Conservation (phyloP, 2,329 filamentous ascomycete genomes). For the Ilyonectria destructans region DNA sequence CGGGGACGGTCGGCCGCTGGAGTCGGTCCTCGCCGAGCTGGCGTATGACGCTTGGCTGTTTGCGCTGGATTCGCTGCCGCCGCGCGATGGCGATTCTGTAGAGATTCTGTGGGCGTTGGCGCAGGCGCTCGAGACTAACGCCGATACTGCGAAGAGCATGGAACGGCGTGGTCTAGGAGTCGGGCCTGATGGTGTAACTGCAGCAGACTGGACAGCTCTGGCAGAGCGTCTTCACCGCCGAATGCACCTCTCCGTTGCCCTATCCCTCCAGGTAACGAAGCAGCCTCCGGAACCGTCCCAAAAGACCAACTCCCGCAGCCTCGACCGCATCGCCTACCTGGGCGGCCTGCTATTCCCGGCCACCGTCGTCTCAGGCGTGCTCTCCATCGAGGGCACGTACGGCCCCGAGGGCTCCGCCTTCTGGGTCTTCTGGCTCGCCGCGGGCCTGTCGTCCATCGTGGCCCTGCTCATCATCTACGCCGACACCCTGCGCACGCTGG, state of each 20-base stretch:
- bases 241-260: constrained; percentile 39
- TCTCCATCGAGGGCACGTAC: constrained; percentile 64
- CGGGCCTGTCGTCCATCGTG: constrained; percentile 56
- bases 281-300: constrained; percentile 24
- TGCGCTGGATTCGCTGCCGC: constrained; percentile 41
- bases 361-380: constrained; percentile 63
- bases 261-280: constrained; percentile 26
- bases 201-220: constrained; percentile 44
- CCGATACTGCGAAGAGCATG: constrained; percentile 41
- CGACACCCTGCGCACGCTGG: constrained; percentile 62
- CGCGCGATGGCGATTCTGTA: constrained; percentile 29
- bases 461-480: constrained; percentile 64
- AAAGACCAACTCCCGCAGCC: constrained; percentile 57
- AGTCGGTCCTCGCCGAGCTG: constrained; percentile 46
- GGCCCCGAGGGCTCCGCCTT: constrained; percentile 60
- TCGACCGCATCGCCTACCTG: constrained; percentile 66
- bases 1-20: constrained; percentile 27
- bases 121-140: constrained; percentile 47
- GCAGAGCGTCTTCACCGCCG: constrained; percentile 44
- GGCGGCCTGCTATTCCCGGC: constrained; percentile 66
- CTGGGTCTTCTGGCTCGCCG: constrained; percentile 66
- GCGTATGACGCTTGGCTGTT: constrained; percentile 49
- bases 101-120: constrained; percentile 43
- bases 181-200: constrained; percentile 32
- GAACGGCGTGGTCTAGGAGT: constrained; percentile 34